Conservation (phyloP, 2,329 filamentous ascomycete species). For the Neonectria coccinea region DNA sequence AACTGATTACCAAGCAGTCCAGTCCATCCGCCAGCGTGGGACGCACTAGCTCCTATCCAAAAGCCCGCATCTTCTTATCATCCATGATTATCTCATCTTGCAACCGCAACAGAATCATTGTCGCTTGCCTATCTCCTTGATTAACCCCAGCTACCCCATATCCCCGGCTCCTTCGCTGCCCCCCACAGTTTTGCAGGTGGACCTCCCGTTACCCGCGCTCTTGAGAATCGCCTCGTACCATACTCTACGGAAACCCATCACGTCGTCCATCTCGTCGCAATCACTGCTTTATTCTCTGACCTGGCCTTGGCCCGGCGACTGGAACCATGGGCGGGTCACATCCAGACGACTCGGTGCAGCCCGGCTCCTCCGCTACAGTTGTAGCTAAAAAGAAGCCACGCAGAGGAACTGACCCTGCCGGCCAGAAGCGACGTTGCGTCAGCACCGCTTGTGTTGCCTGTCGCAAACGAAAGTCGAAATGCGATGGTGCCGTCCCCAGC, state of each 20-base stretch:
- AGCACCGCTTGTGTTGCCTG: conserved; percentile 89
- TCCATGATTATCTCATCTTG: conserved; percentile 15
- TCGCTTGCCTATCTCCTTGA: conserved; percentile 29
- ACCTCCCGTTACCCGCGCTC: background rate
- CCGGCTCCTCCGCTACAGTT: conserved; percentile 30
- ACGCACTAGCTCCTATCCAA: conserved; percentile 35
- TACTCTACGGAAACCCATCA: background rate
- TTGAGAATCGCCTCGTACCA: conserved; percentile 18
- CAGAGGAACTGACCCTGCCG: conserved; percentile 60
- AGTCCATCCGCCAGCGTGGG: conserved; percentile 14
- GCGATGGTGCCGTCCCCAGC: conserved; percentile 89
- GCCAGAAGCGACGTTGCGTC: conserved; percentile 79
- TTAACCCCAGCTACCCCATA: conserved; percentile 27
- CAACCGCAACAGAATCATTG: conserved; percentile 29
- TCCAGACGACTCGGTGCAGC: conserved; percentile 20
- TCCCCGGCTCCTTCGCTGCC: conserved; percentile 22
- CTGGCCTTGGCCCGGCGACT: conserved; percentile 17
- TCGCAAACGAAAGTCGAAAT: conserved; percentile 84
- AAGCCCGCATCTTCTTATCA: conserved; percentile 27
- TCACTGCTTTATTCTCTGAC: conserved; percentile 6
- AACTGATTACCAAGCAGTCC: conserved; percentile 40
- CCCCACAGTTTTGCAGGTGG: conserved; percentile 9
- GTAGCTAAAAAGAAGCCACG: conserved; percentile 62
- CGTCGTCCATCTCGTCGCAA: background rate
- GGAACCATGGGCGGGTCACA: conserved; percentile 38